Evolutionary conservation across 2,329 filamentous ascomycete species (phyloP), one percentile per base, ranked within the genome.

Genomic region (Stemphylium lycopersici): DNA sequence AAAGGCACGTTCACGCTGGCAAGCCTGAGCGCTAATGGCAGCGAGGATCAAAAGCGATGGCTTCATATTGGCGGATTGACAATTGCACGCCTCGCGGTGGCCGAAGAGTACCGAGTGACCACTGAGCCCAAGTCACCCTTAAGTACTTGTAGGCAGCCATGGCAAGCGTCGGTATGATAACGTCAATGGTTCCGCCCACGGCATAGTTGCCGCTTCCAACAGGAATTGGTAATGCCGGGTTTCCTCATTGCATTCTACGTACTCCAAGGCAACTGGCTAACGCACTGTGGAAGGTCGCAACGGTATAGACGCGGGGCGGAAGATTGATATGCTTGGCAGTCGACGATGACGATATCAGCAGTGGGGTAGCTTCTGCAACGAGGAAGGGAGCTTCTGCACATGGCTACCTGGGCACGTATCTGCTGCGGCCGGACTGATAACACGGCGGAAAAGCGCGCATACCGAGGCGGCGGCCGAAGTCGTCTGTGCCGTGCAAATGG

Each of bases 11-110:
- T 74, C 72, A 44, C 70, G 67, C 55, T 73, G 69, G 42, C 71
- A 75, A 13, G 71, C 72, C 46, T 71, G 58, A 36, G 65, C 65
- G 59, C 68, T 68, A 65, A 71, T 65, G 38, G 68, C 67, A 41
- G 61, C 65, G 36, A 71, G 47, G 15, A 71, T 37, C 20, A 69
- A 65, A 31, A 56, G 57, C 40, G 46, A 58, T n/a, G 57, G 46
- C 51, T 56, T 71, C 72, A 75, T 73, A 38, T 24, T 70, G 48
- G 15, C 26, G 20, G 45, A 33, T 22, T 32, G 40, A 33, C 22
- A 41, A 38, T 47, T 39, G 33, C 43, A 33, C 24, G 46, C 38
- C 38, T 54, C 34, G 51, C 33, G 39, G 33, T 46, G 41, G 36
- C 46, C 44, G 38, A 56, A 57, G 31, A 29, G 20, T 46, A 34